Conservation (phyloP, 176 grass and related monocot species). For the Hsuehochloa calcarea region DNA sequence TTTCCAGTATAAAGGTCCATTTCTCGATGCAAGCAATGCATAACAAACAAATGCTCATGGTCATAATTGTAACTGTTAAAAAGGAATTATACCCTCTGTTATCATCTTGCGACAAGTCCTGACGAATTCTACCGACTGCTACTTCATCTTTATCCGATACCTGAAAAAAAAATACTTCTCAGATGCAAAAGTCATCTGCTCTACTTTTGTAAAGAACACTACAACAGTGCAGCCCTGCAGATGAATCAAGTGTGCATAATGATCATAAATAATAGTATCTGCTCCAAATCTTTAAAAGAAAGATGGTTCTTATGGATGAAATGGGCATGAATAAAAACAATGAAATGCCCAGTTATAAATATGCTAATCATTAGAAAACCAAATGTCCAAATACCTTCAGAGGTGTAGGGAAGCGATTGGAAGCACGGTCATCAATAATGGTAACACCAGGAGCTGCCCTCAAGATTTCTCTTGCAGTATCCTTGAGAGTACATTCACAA, state of each 20-base stretch:
- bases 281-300: not conserved
- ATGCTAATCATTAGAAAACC: not conserved
- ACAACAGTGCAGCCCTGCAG: not conserved
- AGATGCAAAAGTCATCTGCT: not conserved
- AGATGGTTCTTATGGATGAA: not conserved
- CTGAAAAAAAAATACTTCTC: slow-evolving; percentile 36
- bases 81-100: slow-evolving; percentile 66
- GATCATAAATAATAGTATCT: not conserved
- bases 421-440: slow-evolving; percentile 72
- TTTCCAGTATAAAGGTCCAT: not conserved
- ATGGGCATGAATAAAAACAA: not conserved
- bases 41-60: not conserved
- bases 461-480: slow-evolving; percentile 83
- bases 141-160: slow-evolving; percentile 94
- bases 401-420: slow-evolving; percentile 79
- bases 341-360: not conserved
- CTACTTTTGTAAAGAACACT: not conserved
- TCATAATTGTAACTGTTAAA: not conserved
- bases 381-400: slow-evolving; percentile 55
- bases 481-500: slow-evolving; percentile 51
- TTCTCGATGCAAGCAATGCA: not conserved
- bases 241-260: not conserved
- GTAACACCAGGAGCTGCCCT: slow-evolving; percentile 75
- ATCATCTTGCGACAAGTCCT: slow-evolving; percentile 79
- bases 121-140: slow-evolving; percentile 88